Conservation (phyloP, 73 alveolate genomes). For the Paramecium biaurelia region DNA sequence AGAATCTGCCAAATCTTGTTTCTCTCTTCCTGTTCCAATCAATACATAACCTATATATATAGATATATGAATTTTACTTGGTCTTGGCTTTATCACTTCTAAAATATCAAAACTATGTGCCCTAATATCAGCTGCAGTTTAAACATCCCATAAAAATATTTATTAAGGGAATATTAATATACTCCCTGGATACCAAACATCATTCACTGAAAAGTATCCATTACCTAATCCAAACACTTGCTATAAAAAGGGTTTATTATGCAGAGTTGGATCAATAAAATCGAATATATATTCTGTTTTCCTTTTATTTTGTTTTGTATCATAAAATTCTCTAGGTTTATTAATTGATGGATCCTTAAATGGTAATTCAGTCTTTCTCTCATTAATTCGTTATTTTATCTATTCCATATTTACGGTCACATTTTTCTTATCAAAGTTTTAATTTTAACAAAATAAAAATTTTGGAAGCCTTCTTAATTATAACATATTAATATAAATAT, state of each 20-base stretch:
- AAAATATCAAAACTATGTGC: conserved; percentile 60
- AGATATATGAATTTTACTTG: neutral
- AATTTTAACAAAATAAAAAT: conserved; percentile 11
- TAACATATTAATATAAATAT: neutral
- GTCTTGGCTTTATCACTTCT: conserved; percentile 59
- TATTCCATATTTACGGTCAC: neutral
- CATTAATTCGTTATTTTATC: neutral
- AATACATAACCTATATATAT: conserved; percentile 30
- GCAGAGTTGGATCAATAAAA: conserved; percentile 34
- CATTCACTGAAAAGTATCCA: conserved; percentile 61
- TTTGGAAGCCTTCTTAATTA: neutral
- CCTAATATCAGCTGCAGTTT: conserved; percentile 63
- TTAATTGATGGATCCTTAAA: conserved; percentile 14
- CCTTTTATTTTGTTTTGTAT: conserved; percentile 54
- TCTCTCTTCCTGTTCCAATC: conserved; percentile 67
- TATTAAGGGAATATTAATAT: conserved; percentile 53
- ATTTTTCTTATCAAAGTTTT: neutral
- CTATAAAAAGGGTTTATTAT: neutral
- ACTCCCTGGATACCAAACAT: conserved; percentile 68
- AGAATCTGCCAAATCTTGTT: conserved; percentile 51
- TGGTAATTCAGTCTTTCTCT: conserved; percentile 55
- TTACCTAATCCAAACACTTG: conserved; percentile 62
- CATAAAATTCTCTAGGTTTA: conserved; percentile 46
- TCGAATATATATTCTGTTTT: conserved; percentile 53
- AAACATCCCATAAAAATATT: conserved; percentile 62